These are phyloP conservation scores for Volvox africanus DNA, from an alignment of 139 green algal species.

Conservation along the genomic window DNA sequence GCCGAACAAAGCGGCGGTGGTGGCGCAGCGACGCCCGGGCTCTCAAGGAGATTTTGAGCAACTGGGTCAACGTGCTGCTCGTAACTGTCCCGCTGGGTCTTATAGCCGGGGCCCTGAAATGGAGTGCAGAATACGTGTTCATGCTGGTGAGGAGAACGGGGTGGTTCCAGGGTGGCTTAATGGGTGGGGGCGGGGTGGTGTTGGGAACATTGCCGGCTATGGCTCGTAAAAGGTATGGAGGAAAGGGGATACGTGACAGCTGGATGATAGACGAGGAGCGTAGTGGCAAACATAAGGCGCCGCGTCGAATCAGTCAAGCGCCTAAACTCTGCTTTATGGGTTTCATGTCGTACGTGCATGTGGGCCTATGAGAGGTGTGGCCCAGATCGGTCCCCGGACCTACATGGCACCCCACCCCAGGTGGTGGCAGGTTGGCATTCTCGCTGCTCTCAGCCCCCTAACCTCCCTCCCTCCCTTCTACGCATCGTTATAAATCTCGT, in stretches of 20 bases:
- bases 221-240: background rate
- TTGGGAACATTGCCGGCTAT: background rate
- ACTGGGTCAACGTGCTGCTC: conserved; percentile 25
- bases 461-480: background rate
- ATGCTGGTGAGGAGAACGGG: background rate
- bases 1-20: background rate
- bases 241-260: background rate
- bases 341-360: background rate
- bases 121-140: conserved; percentile 16
- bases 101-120: background rate
- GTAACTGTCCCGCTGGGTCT: background rate
- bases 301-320: background rate
- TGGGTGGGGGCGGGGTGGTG: background rate
- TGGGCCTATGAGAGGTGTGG: background rate
- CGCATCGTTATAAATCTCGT: background rate
- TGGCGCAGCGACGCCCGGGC: background rate
- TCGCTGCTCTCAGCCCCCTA: background rate
- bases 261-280: background rate
- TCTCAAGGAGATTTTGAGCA: conserved; percentile 5
- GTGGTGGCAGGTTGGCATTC: no score
- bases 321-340: background rate
- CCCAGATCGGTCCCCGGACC: no score
- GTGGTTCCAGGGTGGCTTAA: background rate
- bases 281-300: no score
- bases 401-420: background rate